Evolutionary conservation across 768 basidiomycete genomes (phyloP), one percentile per base, ranked within the genome.

Genomic region (Auricularia sp.): DNA sequence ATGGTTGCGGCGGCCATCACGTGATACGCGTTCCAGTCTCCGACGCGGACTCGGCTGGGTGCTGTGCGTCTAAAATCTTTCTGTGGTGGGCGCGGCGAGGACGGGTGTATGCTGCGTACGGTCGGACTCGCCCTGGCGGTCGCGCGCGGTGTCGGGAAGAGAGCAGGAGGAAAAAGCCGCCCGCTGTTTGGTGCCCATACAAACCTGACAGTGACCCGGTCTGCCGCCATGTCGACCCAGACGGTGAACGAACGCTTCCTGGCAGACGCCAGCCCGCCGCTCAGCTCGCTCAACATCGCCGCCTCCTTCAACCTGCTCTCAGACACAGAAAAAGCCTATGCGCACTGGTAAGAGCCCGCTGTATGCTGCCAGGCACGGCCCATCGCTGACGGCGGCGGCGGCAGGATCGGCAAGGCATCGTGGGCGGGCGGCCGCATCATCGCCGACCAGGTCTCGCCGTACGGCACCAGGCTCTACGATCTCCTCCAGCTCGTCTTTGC

Each of bases 401-500:
- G 2, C 56, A 59, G 56, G 70, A 61, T 91, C 14, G 81, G 80
- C 21, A 70, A 83, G 67, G 91, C 91, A 5, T 84, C 86, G 1
- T 94, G 92, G 92, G 88, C 88, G 0, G 92, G 92, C 35, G 88
- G 84, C 61, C 81, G 88, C 47, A 88, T 94, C 74, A 88, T 92
- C 63, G 88, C 91, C 76, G 87, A 78, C 56, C 91, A 93, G 77
- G 91, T 88, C 88, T 90, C 91, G 0, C 79, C 85, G 0, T 81
- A 88, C 67, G 88, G 88, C 3, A 71, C 77, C 67, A 79, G 79
- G 70, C 79, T 91, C 58, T 87, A 87, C 70, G 87, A 90, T 74
- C 79, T 91, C 7, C 75, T 92, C 70, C 84, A 88, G 69, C 74
- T 84, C 61, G 84, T 79, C 0, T 90, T 91, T 77, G 85, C 84